Percentiles rank a stretch among this genome's conserved stretches.
Evolutionary conservation across 352 stramenopile species (phyloP).

Genomic region (Phytopythium helicoides): DNA sequence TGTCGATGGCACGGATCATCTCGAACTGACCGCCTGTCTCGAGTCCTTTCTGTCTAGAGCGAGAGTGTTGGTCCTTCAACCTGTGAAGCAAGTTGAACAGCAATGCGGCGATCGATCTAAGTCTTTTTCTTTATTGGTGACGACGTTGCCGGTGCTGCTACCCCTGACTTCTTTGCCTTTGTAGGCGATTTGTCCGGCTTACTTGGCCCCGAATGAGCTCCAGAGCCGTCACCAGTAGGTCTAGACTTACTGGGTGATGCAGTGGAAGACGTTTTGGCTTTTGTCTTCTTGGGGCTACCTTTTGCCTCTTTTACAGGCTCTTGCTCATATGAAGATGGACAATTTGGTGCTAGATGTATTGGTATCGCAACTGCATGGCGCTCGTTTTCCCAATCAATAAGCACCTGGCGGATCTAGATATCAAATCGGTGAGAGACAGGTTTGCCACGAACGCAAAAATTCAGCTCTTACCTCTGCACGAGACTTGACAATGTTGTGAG

Average conservation of each 20-base stretch:
- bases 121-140: conserved; percentile 3
- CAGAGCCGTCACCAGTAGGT: background rate
- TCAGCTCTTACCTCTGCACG: conserved; percentile 61
- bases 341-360: conserved; percentile 4
- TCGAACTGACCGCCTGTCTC: too few relatives aligned
- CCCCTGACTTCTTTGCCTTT: background rate
- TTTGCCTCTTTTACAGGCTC: conserved; percentile 14
- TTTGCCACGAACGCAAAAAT: too few relatives aligned
- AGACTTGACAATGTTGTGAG: conserved; percentile 78
- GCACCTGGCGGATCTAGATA: conserved; percentile 66
- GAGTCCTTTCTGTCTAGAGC: conserved; percentile 8
- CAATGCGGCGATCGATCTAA: too few relatives aligned
- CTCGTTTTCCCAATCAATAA: conserved; percentile 68
- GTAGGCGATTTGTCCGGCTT: background rate
- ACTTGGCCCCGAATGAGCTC: background rate
- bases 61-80: conserved; percentile 5
- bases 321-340: conserved; percentile 1
- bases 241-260: background rate
- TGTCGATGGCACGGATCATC: conserved; percentile 25
- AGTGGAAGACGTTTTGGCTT: conserved; percentile 15
- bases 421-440: background rate
- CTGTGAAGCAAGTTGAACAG: background rate
- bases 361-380: conserved; percentile 14
- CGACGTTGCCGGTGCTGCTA: background rate
- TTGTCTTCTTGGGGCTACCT: conserved; percentile 19